Evolutionary conservation across 1,284 basidiomycete genomes (phyloP), one percentile per base, ranked within the genome.

Genomic region (Vanrija humicola): DNA sequence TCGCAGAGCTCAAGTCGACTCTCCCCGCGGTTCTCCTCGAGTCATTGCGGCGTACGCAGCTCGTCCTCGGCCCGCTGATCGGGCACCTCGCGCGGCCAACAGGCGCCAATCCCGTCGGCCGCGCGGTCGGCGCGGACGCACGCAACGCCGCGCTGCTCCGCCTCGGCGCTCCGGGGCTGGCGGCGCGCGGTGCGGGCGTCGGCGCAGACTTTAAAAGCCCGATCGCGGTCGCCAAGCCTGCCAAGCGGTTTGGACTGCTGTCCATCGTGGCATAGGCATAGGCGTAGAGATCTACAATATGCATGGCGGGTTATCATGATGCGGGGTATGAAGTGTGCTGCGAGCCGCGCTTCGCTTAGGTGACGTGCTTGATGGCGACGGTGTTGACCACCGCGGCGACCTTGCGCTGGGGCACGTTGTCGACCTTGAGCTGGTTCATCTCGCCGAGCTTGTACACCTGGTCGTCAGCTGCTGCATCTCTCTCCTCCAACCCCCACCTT

Each of bases 361-460:
- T 74, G 48, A 90, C 88, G 48, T 80, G 84, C 74, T 92, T 92
- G 82, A 88, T 87, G 45, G 89, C 89, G 14, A 90, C 87, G 16
- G 84, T 79, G 63, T 86, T 89, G 25, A 83, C 78, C 10, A 88
- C 85, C 29, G 91, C 82, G 52, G 84, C 82, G 67, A 88, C 82
- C 26, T 76, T 80, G 55, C 86, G 83, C 21, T 70, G 71, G 0
- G 50, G 42, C 6, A 65, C 38, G 23, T 70, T 60, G 6, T 50
- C 45, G 8, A 56, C 80, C 64, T 48, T 78, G 74, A 57, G 76
- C 65, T 19, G 73, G 50, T 62, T 77, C 40, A 77, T 76, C 56
- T 73, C 78, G 54, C 82, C 83, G 8, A 93, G 77, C 74, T 90
- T 92, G 79, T 90, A 83, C 50, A 88, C 82, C 89, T 91, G 71